phyloP scores from a whole-genome alignment of 148 eudicot genomes.

The Vaccinium vitisidaea region DNA sequence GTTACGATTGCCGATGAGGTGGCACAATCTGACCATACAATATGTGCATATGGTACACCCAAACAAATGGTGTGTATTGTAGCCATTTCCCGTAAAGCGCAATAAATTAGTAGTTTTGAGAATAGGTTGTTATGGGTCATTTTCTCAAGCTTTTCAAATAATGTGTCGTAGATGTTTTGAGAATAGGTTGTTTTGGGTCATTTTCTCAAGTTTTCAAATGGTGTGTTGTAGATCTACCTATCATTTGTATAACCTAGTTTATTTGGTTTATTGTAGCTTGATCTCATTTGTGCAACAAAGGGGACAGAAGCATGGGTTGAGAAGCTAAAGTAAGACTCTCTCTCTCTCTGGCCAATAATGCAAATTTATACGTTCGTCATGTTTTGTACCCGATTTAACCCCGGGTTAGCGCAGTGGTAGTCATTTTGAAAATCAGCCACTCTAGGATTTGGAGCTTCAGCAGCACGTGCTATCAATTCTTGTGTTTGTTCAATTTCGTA shows the following conservation, averaged over 20 bases:
- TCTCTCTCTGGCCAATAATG: background rate
- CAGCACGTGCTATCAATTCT: background rate
- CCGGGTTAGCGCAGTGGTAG: background rate
- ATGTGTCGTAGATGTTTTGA: too few relatives aligned
- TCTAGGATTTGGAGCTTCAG: background rate
- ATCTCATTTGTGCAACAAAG: slow-evolving; percentile 79
- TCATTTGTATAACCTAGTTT: background rate
- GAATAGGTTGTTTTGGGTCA: too few relatives aligned
- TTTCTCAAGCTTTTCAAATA: too few relatives aligned
- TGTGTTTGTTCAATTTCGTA: background rate
- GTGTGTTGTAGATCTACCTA: background rate
- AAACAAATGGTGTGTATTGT: too few relatives aligned
- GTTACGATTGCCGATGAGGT: too few relatives aligned
- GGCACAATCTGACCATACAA: too few relatives aligned
- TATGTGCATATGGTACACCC: too few relatives aligned
- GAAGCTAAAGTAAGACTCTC: slow-evolving; percentile 63
- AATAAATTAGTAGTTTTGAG: too few relatives aligned
- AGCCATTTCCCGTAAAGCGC: too few relatives aligned
- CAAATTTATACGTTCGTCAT: background rate
- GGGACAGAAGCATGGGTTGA: slow-evolving; percentile 91
- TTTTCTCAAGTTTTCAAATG: too few relatives aligned
- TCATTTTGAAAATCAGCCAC: background rate
- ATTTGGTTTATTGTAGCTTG: slow-evolving; percentile 49
- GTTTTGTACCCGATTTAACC: background rate
- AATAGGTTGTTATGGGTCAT: too few relatives aligned